These are phyloP conservation scores for Phymatotrichopsis omnivora DNA, from an alignment of 2,329 filamentous ascomycete genomes.

Conservation along the genomic window DNA sequence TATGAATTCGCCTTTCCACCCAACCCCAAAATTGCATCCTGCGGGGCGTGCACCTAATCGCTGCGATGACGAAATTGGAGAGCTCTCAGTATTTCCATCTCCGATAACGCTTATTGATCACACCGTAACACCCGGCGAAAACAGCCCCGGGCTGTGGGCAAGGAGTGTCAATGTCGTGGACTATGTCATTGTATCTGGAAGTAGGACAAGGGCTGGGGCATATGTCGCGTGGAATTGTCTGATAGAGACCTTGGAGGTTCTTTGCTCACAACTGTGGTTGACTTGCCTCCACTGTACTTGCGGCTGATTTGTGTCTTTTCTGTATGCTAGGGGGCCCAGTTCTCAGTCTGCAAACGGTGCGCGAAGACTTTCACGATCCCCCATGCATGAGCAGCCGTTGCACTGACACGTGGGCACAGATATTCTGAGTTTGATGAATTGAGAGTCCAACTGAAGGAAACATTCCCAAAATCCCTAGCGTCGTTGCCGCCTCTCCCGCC, in stretches of 20 bases:
- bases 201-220: constrained; percentile 55
- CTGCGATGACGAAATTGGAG: not conserved
- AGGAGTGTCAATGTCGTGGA: constrained; percentile 52
- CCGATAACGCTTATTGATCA: constrained; percentile 55
- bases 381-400: too few species aligned
- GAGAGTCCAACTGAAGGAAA: constrained; percentile 58
- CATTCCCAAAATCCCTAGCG: constrained; percentile 73
- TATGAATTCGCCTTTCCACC: not conserved
- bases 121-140: constrained; percentile 47
- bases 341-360: constrained; percentile 51
- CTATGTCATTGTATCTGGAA: constrained; percentile 51
- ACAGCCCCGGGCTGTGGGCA: constrained; percentile 52
- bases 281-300: constrained; percentile 13
- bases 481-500: constrained; percentile 85
- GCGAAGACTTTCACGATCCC: too few species aligned
- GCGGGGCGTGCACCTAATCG: not conserved
- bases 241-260: constrained; percentile 75
- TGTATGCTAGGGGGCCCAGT: constrained; percentile 43
- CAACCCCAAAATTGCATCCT: constrained; percentile 10
- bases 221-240: constrained; percentile 93
- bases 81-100: constrained; percentile 31
- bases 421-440: constrained; percentile 93
- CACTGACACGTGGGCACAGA: constrained; percentile 36
- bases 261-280: too few species aligned
- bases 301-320: constrained; percentile 27